phyloP scores from a whole-genome alignment of 2,329 filamentous ascomycete genomes.

The Colletotrichum acutatum region DNA sequence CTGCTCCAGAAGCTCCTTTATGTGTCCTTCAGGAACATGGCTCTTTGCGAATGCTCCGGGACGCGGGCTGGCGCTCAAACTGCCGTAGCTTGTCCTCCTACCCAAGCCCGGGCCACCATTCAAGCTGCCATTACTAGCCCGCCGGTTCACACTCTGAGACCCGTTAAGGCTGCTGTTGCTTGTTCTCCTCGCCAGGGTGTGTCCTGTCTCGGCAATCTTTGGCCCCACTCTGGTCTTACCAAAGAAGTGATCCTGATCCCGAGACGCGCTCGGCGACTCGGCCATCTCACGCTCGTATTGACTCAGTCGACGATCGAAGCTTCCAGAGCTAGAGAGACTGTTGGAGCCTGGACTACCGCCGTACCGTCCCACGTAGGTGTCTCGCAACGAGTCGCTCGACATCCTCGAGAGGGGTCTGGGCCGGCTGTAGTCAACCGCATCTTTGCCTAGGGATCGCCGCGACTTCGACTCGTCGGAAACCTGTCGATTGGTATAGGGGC shows the following conservation, averaged over 20 bases:
- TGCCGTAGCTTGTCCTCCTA: conserved; percentile 37
- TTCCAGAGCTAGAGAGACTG: conserved; percentile 34
- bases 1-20: conserved; percentile 38
- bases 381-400: conserved; percentile 37
- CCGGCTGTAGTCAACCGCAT: conserved; percentile 45
- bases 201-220: conserved; percentile 50
- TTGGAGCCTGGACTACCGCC: conserved; percentile 29
- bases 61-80: conserved; percentile 31
- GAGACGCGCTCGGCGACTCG: conserved; percentile 34
- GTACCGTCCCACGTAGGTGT: conserved; percentile 39
- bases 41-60: conserved; percentile 34
- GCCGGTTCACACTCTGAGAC: conserved; percentile 23
- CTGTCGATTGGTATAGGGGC: conserved; percentile 52
- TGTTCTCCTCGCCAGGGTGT: conserved; percentile 46
- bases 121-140: conserved; percentile 38
- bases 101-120: conserved; percentile 14
- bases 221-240: conserved; percentile 46
- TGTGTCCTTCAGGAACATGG: conserved; percentile 37
- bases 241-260: conserved; percentile 47
- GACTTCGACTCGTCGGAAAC: conserved; percentile 45
- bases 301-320: conserved; percentile 23
- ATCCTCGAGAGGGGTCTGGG: conserved; percentile 35
- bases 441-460: conserved; percentile 42
- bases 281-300: conserved; percentile 31
- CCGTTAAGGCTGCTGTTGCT: conserved; percentile 47